Evolutionary conservation across 2,329 filamentous ascomycete genomes (phyloP), one percentile per base, ranked within the genome.

Genomic region (Ophiognomonia clavigignenti-juglandacearum): DNA sequence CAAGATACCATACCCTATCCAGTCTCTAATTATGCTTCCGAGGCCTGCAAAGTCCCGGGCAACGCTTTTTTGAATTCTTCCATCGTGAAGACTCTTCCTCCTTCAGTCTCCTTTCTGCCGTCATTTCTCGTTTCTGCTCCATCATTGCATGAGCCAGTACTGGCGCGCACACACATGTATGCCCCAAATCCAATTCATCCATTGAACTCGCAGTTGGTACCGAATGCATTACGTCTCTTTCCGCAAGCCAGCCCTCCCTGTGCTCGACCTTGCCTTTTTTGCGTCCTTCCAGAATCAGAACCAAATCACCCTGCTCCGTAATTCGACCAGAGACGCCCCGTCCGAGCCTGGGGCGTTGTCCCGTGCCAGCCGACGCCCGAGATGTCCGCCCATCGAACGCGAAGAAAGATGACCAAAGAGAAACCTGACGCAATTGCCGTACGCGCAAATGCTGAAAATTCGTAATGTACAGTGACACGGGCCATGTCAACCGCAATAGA

Each of bases 381-480:
- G 9, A 19, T 19, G n/a, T n/a, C n/a, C 32, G 32, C 32, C 32
- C 24, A 6, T 6, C 32, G 5, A 35, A 18, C 14, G n/a, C n/a
- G 32, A 35, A 18, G n/a, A 29, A 43, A 41, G 4, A 26, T 40
- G 40, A 20, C 10, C 20, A 27, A 23, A 38, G 22, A 43, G 24
- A 26, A 26, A 10, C 24, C 45, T 26, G 35, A 22, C 37, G 20
- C 18, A 11, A 36, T 29, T 34, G 23, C 37, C 36, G 23, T 40
- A 32, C n/a, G n/a, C n/a, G n/a, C n/a, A n/a, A n/a, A 48, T 45
- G 27, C 36, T 27, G 40, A 6, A 23, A 41, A 42, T 9, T 39
- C 35, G 23, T 51, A 22, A 42, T 43, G 35, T 51, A 51, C 49
- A 51, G 13, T 23, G 43, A 24, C 26, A 45, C 45, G 35, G n/a